phyloP scores from a whole-genome alignment of 331 rosid species.

The Spiraea crenata region DNA sequence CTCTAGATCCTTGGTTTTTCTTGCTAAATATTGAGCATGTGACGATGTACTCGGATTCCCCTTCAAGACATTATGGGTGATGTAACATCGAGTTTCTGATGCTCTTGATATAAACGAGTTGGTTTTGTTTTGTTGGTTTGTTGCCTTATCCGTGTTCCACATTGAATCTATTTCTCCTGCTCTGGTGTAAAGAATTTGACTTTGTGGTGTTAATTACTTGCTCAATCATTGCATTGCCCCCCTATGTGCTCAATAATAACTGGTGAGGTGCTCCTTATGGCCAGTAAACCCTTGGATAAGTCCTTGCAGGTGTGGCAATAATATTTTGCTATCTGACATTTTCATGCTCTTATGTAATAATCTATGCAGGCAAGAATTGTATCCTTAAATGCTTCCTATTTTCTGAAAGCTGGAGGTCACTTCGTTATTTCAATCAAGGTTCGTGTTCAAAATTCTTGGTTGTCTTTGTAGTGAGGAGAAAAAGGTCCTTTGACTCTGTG shows the following conservation, averaged over 20 bases:
- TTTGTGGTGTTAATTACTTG: not conserved
- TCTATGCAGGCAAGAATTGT: constrained; percentile 56
- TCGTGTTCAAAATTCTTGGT: not conserved
- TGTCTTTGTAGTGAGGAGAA: not conserved
- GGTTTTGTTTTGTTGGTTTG: not conserved
- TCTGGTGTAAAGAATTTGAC: too few relatives aligned
- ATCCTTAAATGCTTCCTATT: constrained; percentile 54
- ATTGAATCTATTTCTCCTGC: too few relatives aligned
- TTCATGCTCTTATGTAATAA: not conserved
- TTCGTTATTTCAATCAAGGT: constrained; percentile 94
- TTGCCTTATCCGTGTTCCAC: not conserved
- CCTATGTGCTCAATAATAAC: not conserved
- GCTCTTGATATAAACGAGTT: constrained; percentile 7
- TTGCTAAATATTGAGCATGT: constrained; percentile 21
- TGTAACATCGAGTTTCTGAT: constrained; percentile 46
- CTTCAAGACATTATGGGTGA: constrained; percentile 44
- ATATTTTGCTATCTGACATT: not conserved
- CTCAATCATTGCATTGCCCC: not conserved
- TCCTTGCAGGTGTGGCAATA: not conserved
- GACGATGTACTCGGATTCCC: constrained; percentile 55
- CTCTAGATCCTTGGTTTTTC: too few relatives aligned
- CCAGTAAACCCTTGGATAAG: not conserved
- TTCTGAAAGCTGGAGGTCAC: constrained; percentile 85
- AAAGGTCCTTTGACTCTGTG: not conserved
- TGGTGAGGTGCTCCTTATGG: not conserved